These are phyloP conservation scores for Geranium brycei DNA, from an alignment of 345 rosid species.

Conservation along the genomic window DNA sequence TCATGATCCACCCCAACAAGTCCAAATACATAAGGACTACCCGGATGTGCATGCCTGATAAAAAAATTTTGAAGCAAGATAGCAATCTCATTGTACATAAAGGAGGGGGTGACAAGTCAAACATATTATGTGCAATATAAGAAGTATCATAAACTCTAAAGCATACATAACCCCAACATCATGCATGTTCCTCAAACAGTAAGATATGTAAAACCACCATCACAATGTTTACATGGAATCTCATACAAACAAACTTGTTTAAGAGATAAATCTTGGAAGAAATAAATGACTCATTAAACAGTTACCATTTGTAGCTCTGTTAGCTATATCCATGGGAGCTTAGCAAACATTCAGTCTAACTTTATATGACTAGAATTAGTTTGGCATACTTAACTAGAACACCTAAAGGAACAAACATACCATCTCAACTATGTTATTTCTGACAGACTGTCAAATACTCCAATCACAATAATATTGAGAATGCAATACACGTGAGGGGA, in stretches of 20 bases:
- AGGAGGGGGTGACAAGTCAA: background rate
- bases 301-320: too few species aligned
- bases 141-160: too few species aligned
- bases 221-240: too few species aligned
- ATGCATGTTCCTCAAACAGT: too few species aligned
- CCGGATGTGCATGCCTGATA: conserved; percentile 95
- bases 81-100: background rate
- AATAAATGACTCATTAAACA: background rate
- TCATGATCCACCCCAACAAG: conserved; percentile 93
- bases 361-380: background rate
- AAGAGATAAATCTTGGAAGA: too few species aligned
- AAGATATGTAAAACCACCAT: too few species aligned
- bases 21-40: conserved; percentile 97
- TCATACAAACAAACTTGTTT: too few species aligned
- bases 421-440: too few species aligned
- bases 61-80: background rate
- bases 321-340: background rate
- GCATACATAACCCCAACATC: too few species aligned
- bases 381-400: background rate
- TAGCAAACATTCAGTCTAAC: background rate
- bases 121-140: background rate
- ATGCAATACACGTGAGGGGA: background rate
- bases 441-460: too few species aligned
- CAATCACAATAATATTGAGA: background rate
- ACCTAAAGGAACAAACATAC: background rate